Base-by-base conservation (phyloP, 495 filamentous ascomycete genomes). In the Penicillium taxi region DNA sequence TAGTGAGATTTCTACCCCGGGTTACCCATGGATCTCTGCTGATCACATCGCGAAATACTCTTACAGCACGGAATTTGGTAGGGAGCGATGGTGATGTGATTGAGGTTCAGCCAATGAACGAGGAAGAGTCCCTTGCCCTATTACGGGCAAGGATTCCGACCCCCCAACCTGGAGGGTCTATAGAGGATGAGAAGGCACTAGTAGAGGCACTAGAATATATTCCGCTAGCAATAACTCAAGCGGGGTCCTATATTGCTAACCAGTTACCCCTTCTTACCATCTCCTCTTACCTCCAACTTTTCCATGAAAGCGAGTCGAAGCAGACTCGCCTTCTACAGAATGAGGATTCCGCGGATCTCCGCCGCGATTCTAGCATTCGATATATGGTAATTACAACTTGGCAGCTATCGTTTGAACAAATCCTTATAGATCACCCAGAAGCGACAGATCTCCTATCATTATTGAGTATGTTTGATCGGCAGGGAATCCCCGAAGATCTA, bases 341-440 rank as follows among this genome's bases (percentile, higher is more conserved):
- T 26, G 13, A 41, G 11, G 44, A 49, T 20, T 5, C 35, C 6
- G 26, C 12, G n/a, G 50, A 59, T 32, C 42, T 50, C 23, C 35
- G 47, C 28, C 50, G 62, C 26, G 60, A 64, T 20, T 16, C 31
- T 5, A 45, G 52, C 16, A 44, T 40, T 26, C 47, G 40, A 2
- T 51, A 66, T 38, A 53, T 61, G 2, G 46, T 72, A 4, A 47
- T 67, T n/a, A 57, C 49, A 4, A 70, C 67, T 13, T 73, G 63
- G 66, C 36, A 58, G 36, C 50, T 73, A n/a, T 68, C 67, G 0
- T 74, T 73, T 40, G 52, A 67, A 6, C 58, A 67, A 7, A 64
- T 74, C 7, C 32, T 26, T 2, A 35, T 46, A 2, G 49, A 52
- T 20, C 22, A 35, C 25, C 48, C 41, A 0, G 41, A 49, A 16